A percentile compares a stretch with the other conserved stretches of the same genome.
Conservation (phyloP, 2,329 filamentous ascomycete genomes). For the Amauroascus niger region DNA sequence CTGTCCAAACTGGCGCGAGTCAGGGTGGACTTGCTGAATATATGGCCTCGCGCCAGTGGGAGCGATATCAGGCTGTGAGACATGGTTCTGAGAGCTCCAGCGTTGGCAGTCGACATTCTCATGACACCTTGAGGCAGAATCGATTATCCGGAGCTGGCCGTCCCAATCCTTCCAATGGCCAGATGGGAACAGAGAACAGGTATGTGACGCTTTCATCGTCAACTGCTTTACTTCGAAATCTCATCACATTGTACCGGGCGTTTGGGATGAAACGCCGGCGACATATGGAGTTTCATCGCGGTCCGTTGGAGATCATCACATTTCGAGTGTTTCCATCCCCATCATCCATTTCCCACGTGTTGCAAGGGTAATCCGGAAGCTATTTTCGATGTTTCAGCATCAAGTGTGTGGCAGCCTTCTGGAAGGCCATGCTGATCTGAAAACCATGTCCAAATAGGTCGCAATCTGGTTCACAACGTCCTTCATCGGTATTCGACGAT, state of each 20-base stretch:
- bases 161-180: background rate
- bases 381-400: conserved; percentile 1
- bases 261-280: conserved; percentile 5
- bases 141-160: conserved; percentile 4
- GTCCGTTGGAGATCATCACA: background rate
- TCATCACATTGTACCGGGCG: background rate
- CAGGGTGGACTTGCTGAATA: conserved; percentile 1
- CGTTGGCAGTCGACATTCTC: conserved; percentile 31
- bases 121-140: conserved; percentile 31
- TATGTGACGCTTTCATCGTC: conserved; percentile 22
- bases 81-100: conserved; percentile 36
- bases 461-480: background rate
- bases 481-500: conserved; percentile 10
- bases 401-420: background rate
- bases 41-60: conserved; percentile 19
- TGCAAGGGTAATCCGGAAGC: background rate
- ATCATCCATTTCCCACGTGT: background rate
- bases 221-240: too few species aligned
- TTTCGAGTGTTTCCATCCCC: background rate
- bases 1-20: background rate
- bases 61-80: conserved; percentile 28
- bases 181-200: conserved; percentile 23
- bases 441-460: conserved; percentile 5
- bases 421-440: background rate
- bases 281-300: conserved; percentile 4